A percentile compares a stretch with the other conserved stretches of the same genome.
Evolutionary conservation across 768 basidiomycete species (phyloP).

Genomic region (Gloeostereum incarnatum): DNA sequence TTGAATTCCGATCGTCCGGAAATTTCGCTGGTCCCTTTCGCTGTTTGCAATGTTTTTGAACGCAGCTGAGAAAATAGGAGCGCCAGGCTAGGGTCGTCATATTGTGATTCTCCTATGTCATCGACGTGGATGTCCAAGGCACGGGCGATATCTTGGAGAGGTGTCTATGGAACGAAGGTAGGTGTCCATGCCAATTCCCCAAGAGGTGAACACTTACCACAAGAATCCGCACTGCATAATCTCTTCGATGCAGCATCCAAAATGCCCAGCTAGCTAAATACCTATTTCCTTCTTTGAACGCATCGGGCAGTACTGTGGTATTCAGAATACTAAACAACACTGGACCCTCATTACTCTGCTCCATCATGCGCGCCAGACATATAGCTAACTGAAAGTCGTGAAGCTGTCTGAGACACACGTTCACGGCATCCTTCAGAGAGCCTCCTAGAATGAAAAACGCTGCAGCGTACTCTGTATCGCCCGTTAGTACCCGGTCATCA

Average conservation of each 20-base stretch:
- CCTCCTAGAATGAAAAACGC: slow-evolving; percentile 95
- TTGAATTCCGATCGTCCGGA: slow-evolving; percentile 85
- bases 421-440: slow-evolving; percentile 83
- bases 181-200: not conserved
- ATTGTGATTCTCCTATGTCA: slow-evolving; percentile 77
- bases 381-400: slow-evolving; percentile 88
- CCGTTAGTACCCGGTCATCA: slow-evolving; percentile 5
- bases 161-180: slow-evolving; percentile 42
- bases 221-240: slow-evolving; percentile 84
- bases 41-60: slow-evolving; percentile 86
- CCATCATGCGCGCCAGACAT: slow-evolving; percentile 76
- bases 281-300: slow-evolving; percentile 81
- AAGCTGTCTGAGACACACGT: slow-evolving; percentile 81
- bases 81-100: slow-evolving; percentile 91
- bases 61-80: slow-evolving; percentile 85
- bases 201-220: slow-evolving; percentile 43
- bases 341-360: slow-evolving; percentile 76
- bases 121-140: slow-evolving; percentile 42
- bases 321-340: slow-evolving; percentile 62
- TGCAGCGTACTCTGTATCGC: slow-evolving; percentile 80
- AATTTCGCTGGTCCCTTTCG: slow-evolving; percentile 88
- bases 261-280: slow-evolving; percentile 96
- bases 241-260: slow-evolving; percentile 84
- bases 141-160: slow-evolving; percentile 62
- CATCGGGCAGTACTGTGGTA: slow-evolving; percentile 71